Evolutionary conservation across 2,329 filamentous ascomycete species (phyloP).

Genomic region (Fusarium coffeatum): DNA sequence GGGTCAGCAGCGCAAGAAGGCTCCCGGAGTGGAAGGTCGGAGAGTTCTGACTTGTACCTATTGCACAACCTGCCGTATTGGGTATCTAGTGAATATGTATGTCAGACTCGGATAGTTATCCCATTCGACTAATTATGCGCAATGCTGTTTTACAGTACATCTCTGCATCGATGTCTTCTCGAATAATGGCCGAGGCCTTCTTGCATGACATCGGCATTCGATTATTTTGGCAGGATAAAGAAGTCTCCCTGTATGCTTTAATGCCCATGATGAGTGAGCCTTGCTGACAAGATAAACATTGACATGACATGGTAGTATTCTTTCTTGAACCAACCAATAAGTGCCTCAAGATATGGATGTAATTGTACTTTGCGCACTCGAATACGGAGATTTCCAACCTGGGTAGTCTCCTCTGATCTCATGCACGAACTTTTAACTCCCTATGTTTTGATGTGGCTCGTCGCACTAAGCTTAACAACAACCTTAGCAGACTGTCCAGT

Average conservation of each 20-base stretch:
- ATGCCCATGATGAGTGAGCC: background rate
- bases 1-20: background rate
- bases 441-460: slow-evolving; percentile 10
- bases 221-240: background rate
- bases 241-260: background rate
- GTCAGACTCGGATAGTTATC: slow-evolving; percentile 1
- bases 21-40: slow-evolving; percentile 24
- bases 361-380: background rate
- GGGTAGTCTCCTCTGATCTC: background rate
- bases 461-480: slow-evolving; percentile 18
- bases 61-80: slow-evolving; percentile 14
- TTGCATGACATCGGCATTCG: background rate
- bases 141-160: background rate
- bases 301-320: background rate
- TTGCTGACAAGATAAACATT: background rate
- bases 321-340: background rate
- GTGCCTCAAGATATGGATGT: background rate
- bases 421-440: background rate
- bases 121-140: background rate
- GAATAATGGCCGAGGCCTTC: background rate
- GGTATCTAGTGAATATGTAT: background rate
- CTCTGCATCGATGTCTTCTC: slow-evolving; percentile 8
- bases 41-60: background rate
- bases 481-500: slow-evolving; percentile 8
- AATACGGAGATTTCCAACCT: background rate